Conservation (phyloP, 345 rosid species). For the Euphorbia pulcherrima region DNA sequence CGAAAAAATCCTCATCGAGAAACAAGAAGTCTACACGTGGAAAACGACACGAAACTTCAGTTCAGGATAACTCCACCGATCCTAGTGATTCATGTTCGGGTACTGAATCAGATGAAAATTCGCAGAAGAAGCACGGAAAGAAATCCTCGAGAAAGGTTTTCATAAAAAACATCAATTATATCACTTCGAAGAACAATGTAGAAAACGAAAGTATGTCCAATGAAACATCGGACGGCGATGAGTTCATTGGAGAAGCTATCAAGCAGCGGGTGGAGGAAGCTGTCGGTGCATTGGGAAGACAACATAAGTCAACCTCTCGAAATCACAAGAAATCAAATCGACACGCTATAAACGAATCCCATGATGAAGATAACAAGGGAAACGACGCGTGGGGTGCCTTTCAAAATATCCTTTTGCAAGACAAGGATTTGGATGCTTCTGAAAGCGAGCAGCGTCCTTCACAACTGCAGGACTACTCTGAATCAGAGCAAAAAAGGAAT, state of each 20-base stretch:
- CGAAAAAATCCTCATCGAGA: slow-evolving; percentile 50
- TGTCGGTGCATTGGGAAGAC: slow-evolving; percentile 66
- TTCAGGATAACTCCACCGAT: slow-evolving; percentile 52
- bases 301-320: slow-evolving; percentile 51
- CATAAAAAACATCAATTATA: slow-evolving; percentile 91
- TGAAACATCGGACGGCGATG: slow-evolving; percentile 59
- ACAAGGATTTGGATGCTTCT: slow-evolving; percentile 41
- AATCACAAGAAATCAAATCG: slow-evolving; percentile 46
- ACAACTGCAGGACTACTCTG: slow-evolving; percentile 37
- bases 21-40: slow-evolving; percentile 48
- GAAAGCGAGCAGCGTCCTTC: slow-evolving; percentile 30
- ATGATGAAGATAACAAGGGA: slow-evolving; percentile 32
- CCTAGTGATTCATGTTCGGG: slow-evolving; percentile 45
- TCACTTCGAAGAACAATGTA: slow-evolving; percentile 75
- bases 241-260: slow-evolving; percentile 57
- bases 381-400: slow-evolving; percentile 78
- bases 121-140: slow-evolving; percentile 53
- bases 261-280: slow-evolving; percentile 85
- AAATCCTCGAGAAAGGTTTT: slow-evolving; percentile 82
- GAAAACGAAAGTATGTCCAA: slow-evolving; percentile 48
- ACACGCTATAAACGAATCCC: slow-evolving; percentile 9
- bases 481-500: slow-evolving; percentile 44
- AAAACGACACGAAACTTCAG: slow-evolving; percentile 38
- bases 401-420: slow-evolving; percentile 73
- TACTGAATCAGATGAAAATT: slow-evolving; percentile 38